A percentile compares a stretch with the other conserved stretches of the same genome.
phyloP scores from a whole-genome alignment of 805 yeast species.

The Nakazawaea anatomiae region DNA sequence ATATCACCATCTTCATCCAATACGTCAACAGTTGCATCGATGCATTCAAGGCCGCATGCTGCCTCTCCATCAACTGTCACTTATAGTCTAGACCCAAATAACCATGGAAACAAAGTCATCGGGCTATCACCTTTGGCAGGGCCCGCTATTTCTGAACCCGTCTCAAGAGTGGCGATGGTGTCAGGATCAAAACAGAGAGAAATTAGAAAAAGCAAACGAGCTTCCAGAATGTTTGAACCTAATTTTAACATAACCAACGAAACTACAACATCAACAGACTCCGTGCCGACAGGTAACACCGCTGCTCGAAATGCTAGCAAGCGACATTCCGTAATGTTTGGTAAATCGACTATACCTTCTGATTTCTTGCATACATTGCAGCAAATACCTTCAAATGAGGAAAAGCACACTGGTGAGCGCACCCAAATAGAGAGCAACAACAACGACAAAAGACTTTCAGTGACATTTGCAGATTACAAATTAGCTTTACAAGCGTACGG shows the following conservation, averaged over 20 bases:
- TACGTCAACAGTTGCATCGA: neutral
- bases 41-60: neutral
- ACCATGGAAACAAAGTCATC: neutral
- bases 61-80: neutral
- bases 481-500: conserved; percentile 6
- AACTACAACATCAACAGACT: neutral
- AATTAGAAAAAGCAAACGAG: neutral
- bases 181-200: no score
- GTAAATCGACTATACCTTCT: neutral
- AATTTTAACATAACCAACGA: neutral
- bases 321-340: conserved; percentile 4
- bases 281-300: neutral
- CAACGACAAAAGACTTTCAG: neutral
- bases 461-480: conserved; percentile 9
- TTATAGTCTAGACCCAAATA: neutral
- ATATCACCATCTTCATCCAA: no score
- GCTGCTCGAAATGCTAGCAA: neutral
- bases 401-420: neutral
- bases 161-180: no score
- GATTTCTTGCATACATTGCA: conserved; percentile 2
- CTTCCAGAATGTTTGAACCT: conserved; percentile 4
- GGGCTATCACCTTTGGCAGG: neutral
- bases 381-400: conserved; percentile 1
- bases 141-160: neutral
- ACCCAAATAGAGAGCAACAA: neutral